Conservation (phyloP, 768 basidiomycete species). For the Tylopilus rubrobrunneus region DNA sequence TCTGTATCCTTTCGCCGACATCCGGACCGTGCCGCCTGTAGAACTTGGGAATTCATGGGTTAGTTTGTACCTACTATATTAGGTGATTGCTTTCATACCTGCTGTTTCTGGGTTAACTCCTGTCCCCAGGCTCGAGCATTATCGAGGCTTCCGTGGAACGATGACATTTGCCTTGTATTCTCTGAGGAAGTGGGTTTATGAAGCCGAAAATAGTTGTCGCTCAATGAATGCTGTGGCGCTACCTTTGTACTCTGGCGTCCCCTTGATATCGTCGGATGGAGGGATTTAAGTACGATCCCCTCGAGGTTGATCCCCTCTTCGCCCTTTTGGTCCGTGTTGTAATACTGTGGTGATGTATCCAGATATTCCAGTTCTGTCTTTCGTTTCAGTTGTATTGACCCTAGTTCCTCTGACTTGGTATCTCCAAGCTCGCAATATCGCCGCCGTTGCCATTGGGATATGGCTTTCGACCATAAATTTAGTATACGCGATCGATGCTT, state of each 20-base stretch:
- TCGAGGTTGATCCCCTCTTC: conserved; percentile 13
- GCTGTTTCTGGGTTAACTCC: conserved; percentile 18
- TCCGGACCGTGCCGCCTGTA: background rate
- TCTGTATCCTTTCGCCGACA: conserved; percentile 7
- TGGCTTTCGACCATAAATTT: conserved; percentile 52
- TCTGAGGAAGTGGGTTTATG: conserved; percentile 23
- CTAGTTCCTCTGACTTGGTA: conserved; percentile 41
- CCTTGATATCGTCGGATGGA: background rate
- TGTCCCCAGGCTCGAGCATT: conserved; percentile 5
- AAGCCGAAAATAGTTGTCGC: conserved; percentile 1
- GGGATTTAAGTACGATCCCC: conserved; percentile 10
- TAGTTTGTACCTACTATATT: conserved; percentile 23
- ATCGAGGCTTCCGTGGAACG: background rate
- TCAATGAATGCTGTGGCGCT: background rate
- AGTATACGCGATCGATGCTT: conserved; percentile 51
- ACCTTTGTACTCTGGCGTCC: conserved; percentile 19
- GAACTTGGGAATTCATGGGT: background rate
- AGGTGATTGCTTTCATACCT: conserved; percentile 29
- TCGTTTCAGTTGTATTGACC: conserved; percentile 40
- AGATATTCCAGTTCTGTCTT: conserved; percentile 40
- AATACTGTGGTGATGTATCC: conserved; percentile 18
- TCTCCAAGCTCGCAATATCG: conserved; percentile 40
- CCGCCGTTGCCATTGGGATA: conserved; percentile 43
- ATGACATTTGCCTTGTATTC: conserved; percentile 24
- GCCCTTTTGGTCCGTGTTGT: conserved; percentile 8